Percentiles rank a stretch among this genome's conserved stretches.
Evolutionary conservation across 2,329 filamentous ascomycete genomes (phyloP).

Genomic region (Epichloe brachyelytri): DNA sequence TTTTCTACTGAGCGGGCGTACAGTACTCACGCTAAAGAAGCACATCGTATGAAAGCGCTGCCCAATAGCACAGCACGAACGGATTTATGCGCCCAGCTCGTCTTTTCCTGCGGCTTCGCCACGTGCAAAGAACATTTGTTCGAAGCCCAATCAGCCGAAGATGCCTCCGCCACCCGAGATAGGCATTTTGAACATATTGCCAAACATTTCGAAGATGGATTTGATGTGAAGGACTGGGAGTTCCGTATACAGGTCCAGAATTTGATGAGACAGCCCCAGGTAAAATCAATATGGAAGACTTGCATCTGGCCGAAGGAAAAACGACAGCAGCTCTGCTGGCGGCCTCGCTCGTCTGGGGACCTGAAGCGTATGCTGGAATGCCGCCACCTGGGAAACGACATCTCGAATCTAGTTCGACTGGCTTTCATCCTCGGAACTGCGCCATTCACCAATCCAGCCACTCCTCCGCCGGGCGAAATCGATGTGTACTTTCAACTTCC

Average conservation of each 20-base stretch:
- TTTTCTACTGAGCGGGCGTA: constrained; percentile 33
- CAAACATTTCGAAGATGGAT: constrained; percentile 32
- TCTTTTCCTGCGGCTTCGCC: constrained; percentile 31
- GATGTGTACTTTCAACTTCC: constrained; percentile 26
- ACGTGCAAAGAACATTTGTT: constrained; percentile 30
- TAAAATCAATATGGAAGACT: constrained; percentile 32
- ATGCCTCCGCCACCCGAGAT: constrained; percentile 24
- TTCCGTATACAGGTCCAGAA: constrained; percentile 31
- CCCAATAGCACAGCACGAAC: constrained; percentile 28
- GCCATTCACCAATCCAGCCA: constrained; percentile 23
- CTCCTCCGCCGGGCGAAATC: constrained; percentile 25
- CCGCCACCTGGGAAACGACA: constrained; percentile 28
- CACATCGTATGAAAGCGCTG: constrained; percentile 27
- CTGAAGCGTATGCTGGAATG: constrained; percentile 32
- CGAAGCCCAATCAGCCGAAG: constrained; percentile 24
- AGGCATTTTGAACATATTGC: constrained; percentile 35
- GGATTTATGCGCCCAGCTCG: constrained; percentile 29
- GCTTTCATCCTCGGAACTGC: constrained; percentile 31
- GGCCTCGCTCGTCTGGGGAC: constrained; percentile 27
- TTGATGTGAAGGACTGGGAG: constrained; percentile 29
- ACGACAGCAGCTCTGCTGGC: constrained; percentile 27
- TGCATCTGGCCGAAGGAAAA: constrained; percentile 33
- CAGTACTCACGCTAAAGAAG: constrained; percentile 30
- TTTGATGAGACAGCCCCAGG: constrained; percentile 28
- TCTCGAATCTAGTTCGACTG: constrained; percentile 28